Evolutionary conservation across 2,329 filamentous ascomycete species (phyloP).

Genomic region (Neonectria faginata): DNA sequence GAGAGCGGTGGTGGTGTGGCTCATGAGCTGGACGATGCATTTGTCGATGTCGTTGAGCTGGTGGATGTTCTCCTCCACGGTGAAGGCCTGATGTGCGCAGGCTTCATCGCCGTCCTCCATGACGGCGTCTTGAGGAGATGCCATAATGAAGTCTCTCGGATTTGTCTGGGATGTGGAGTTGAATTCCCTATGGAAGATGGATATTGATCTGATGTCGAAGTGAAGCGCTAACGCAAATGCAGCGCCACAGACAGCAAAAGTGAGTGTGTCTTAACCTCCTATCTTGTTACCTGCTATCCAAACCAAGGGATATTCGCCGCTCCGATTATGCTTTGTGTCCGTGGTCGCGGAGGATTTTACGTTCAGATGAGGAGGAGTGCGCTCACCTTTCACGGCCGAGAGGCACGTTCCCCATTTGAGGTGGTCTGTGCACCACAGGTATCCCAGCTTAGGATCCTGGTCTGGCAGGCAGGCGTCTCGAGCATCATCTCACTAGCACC

Average conservation of each 20-base stretch:
- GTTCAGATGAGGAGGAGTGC: neutral
- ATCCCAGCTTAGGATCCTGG: too few relatives aligned
- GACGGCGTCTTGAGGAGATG: constrained; percentile 47
- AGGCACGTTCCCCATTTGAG: neutral
- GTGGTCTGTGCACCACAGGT: constrained; percentile 10
- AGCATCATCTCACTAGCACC: neutral
- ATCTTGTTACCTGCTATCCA: neutral
- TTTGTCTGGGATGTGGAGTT: neutral
- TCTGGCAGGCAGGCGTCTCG: neutral
- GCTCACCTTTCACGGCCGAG: neutral
- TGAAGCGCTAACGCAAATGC: neutral
- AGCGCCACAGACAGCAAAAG: neutral
- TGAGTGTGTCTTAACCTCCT: too few relatives aligned
- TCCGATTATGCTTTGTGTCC: neutral
- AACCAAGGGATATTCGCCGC: neutral
- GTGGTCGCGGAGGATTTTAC: neutral
- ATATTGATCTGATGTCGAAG: neutral
- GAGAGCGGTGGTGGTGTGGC: constrained; percentile 60
- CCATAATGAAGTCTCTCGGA: constrained; percentile 39
- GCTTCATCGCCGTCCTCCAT: constrained; percentile 46
- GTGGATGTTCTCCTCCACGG: constrained; percentile 80
- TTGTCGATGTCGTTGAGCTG: constrained; percentile 85
- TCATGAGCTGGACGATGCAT: constrained; percentile 57
- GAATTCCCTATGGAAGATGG: neutral
- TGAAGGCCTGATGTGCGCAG: constrained; percentile 66